Conservation (phyloP, 163 green algal species). For the Coccomyxa subellipsoidea region DNA sequence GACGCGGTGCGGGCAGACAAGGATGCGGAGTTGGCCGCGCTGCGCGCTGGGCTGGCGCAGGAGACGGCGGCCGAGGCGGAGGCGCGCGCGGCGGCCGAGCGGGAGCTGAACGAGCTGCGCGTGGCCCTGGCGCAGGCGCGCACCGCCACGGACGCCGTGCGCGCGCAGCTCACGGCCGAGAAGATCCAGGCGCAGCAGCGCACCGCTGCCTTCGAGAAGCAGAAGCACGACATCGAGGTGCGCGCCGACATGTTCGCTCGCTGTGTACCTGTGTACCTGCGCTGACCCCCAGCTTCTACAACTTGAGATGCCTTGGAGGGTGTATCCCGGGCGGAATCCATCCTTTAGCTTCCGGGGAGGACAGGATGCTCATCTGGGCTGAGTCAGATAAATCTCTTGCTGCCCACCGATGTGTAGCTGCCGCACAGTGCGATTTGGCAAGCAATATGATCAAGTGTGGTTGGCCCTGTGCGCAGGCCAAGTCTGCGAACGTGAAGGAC, state of each 20-base stretch:
- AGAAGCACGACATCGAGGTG: constrained; percentile 52
- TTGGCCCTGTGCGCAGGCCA: constrained; percentile 34
- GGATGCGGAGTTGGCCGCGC: neutral
- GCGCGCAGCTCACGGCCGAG: constrained; percentile 24
- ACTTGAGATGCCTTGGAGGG: too few relatives aligned
- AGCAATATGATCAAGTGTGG: too few relatives aligned
- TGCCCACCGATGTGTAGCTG: too few relatives aligned
- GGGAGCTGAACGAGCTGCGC: constrained; percentile 35
- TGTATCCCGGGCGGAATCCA: too few relatives aligned
- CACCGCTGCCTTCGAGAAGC: constrained; percentile 36
- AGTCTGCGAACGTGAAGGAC: constrained; percentile 32
- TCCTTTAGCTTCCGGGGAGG: too few relatives aligned
- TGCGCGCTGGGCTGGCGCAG: neutral
- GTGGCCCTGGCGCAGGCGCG: constrained; percentile 24
- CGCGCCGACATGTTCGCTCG: too few relatives aligned
- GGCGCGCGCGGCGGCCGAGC: constrained; percentile 21
- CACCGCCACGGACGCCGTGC: constrained; percentile 14
- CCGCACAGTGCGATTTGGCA: too few relatives aligned
- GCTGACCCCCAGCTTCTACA: neutral
- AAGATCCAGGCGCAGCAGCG: constrained; percentile 31
- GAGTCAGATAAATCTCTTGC: too few relatives aligned
- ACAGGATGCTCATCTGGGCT: too few relatives aligned
- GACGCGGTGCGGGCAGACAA: constrained; percentile 10
- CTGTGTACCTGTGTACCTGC: too few relatives aligned
- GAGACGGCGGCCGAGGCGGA: neutral